Conservation (phyloP, 2,329 filamentous ascomycete species). For the Fusarium pseudograminearum region DNA sequence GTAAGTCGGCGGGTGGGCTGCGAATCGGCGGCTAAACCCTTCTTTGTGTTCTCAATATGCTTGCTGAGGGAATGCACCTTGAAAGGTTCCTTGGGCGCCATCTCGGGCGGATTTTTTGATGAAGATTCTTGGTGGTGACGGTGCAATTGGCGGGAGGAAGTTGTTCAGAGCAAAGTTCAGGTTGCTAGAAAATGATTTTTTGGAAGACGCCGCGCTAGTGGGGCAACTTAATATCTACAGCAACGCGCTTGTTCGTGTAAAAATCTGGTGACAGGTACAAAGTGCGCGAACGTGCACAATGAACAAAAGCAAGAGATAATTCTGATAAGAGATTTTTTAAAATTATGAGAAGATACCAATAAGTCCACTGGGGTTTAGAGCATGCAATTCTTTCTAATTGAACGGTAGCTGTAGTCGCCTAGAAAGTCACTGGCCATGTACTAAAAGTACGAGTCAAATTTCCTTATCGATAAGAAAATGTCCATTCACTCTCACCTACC, state of each 20-base stretch:
- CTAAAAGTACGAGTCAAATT: slow-evolving; percentile 3
- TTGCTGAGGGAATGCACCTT: slow-evolving; percentile 55
- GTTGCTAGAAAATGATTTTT: slow-evolving; percentile 46
- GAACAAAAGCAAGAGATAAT: background rate
- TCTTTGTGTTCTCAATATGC: slow-evolving; percentile 55
- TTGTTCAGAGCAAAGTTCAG: slow-evolving; percentile 37
- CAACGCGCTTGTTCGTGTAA: slow-evolving; percentile 36
- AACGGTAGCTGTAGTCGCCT: background rate
- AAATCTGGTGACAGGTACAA: slow-evolving; percentile 15
- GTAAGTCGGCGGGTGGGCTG: slow-evolving; percentile 51
- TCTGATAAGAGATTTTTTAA: background rate
- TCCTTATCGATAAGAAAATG: slow-evolving; percentile 35
- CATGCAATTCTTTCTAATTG: background rate
- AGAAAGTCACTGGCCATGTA: background rate
- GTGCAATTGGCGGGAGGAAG: slow-evolving; percentile 42
- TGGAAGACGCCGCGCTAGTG: slow-evolving; percentile 43
- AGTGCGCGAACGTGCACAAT: background rate
- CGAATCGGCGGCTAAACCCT: slow-evolving; percentile 50
- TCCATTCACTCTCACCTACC: slow-evolving; percentile 4
- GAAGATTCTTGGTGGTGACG: slow-evolving; percentile 30
- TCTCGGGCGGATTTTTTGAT: slow-evolving; percentile 42
- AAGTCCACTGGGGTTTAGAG: no score
- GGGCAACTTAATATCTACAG: slow-evolving; percentile 29
- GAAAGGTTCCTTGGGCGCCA: slow-evolving; percentile 54
- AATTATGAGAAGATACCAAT: background rate